phyloP scores from a whole-genome alignment of 495 filamentous ascomycete species.

The Annulohypoxylon maeteangense region DNA sequence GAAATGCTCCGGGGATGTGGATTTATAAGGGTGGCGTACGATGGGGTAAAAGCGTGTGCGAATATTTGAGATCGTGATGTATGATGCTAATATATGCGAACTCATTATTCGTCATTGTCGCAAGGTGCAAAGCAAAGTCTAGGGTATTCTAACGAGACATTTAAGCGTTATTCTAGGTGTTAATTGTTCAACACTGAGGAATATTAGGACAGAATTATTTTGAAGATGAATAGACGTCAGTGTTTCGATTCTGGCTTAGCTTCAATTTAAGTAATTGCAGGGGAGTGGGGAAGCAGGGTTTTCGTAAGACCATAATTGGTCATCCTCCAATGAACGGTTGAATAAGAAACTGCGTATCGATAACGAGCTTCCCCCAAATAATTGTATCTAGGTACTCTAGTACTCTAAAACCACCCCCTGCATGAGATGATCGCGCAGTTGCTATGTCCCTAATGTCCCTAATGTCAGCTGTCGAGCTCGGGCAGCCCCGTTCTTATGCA shows the following conservation, averaged over 20 bases:
- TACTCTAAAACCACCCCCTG: background rate
- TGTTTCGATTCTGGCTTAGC: background rate
- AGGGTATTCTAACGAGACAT: too few species aligned
- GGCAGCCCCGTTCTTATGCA: conserved; percentile 31
- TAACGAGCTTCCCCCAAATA: background rate
- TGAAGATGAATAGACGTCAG: background rate
- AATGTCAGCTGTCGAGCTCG: conserved; percentile 22
- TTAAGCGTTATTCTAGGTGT: too few species aligned
- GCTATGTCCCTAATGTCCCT: background rate
- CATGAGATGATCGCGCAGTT: background rate
- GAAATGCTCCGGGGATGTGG: conserved; percentile 74
- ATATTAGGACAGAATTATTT: too few species aligned
- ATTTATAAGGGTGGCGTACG: conserved; percentile 73
- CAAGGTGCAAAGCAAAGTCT: too few species aligned
- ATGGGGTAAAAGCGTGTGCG: conserved; percentile 72
- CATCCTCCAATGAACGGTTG: background rate
- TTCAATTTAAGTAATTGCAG: background rate
- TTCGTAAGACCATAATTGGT: background rate
- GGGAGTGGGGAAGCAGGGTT: background rate
- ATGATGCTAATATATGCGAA: background rate
- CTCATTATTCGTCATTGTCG: too few species aligned
- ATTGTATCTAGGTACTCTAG: background rate
- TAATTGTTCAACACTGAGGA: too few species aligned
- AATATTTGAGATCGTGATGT: conserved; percentile 62
- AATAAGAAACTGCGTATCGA: conserved; percentile 9